These are phyloP conservation scores for Pezicula radicicola DNA, from an alignment of 2,329 filamentous ascomycete genomes.

Conservation along the genomic window DNA sequence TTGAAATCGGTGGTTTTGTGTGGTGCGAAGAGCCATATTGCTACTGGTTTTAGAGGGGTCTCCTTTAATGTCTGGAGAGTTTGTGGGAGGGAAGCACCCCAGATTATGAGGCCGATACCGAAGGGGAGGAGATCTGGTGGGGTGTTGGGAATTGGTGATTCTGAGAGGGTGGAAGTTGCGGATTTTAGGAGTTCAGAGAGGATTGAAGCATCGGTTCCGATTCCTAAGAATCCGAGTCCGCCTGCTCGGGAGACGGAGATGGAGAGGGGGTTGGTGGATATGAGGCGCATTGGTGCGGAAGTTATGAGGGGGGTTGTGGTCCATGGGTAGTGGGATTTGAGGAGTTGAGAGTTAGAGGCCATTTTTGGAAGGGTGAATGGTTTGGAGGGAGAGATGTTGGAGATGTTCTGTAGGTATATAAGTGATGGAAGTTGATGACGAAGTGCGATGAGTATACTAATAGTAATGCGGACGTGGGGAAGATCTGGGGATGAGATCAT, in stretches of 20 bases:
- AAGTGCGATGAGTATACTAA: no score
- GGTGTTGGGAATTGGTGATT: constrained; percentile 7
- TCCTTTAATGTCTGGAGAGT: constrained; percentile 28
- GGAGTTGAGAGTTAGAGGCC: neutral
- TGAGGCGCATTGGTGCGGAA: constrained; percentile 66
- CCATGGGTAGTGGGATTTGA: constrained; percentile 52
- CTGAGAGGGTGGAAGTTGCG: constrained; percentile 12
- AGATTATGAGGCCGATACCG: constrained; percentile 45
- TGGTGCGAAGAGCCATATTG: constrained; percentile 47
- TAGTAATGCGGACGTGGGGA: no score
- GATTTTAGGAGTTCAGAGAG: constrained; percentile 24
- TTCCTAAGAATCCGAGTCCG: constrained; percentile 46
- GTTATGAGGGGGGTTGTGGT: constrained; percentile 53
- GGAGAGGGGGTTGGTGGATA: constrained; percentile 53
- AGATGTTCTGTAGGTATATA: neutral
- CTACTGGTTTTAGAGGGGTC: constrained; percentile 27
- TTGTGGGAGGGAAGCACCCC: constrained; percentile 36
- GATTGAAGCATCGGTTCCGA: constrained; percentile 26
- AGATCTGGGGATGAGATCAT: no score
- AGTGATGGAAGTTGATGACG: neutral
- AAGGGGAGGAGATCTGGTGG: constrained; percentile 33
- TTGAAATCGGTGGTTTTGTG: constrained; percentile 18
- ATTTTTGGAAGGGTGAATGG: neutral
- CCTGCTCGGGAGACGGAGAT: constrained; percentile 55
- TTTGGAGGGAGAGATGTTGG: neutral